Evolutionary conservation across 805 yeast genomes (phyloP).

Genomic region (Candida loeiensis): DNA sequence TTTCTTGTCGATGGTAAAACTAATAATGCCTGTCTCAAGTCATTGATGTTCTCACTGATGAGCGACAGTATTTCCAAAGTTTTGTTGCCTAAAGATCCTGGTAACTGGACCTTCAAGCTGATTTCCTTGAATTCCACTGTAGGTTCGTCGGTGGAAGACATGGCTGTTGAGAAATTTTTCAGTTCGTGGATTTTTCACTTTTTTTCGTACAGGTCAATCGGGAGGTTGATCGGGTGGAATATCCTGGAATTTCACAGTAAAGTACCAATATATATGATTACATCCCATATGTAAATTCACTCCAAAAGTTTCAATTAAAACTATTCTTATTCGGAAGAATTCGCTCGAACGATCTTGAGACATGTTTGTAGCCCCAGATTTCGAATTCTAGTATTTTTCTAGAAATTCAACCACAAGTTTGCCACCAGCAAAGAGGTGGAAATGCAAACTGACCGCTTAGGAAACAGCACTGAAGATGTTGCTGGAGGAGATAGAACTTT

Average conservation of each 20-base stretch:
- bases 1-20: slow-evolving; percentile 55
- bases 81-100: slow-evolving; percentile 16
- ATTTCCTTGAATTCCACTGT: slow-evolving; percentile 9
- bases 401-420: not conserved
- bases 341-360: no score
- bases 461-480: not conserved
- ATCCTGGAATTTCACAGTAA: no score
- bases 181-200: not conserved
- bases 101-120: slow-evolving; percentile 21
- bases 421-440: not conserved
- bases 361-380: not conserved
- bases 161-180: not conserved
- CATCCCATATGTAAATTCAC: no score
- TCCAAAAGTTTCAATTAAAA: no score
- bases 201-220: not conserved
- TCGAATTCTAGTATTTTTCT: not conserved
- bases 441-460: slow-evolving; percentile 1
- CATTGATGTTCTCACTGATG: slow-evolving; percentile 48
- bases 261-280: no score
- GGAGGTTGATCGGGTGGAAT: no score
- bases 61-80: slow-evolving; percentile 29
- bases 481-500: not conserved
- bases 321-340: no score
- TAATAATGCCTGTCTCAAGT: slow-evolving; percentile 56
- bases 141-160: slow-evolving; percentile 4